These are phyloP conservation scores for Trichoderma oligosporum DNA, from an alignment of 2,329 filamentous ascomycete species.

Conservation along the genomic window DNA sequence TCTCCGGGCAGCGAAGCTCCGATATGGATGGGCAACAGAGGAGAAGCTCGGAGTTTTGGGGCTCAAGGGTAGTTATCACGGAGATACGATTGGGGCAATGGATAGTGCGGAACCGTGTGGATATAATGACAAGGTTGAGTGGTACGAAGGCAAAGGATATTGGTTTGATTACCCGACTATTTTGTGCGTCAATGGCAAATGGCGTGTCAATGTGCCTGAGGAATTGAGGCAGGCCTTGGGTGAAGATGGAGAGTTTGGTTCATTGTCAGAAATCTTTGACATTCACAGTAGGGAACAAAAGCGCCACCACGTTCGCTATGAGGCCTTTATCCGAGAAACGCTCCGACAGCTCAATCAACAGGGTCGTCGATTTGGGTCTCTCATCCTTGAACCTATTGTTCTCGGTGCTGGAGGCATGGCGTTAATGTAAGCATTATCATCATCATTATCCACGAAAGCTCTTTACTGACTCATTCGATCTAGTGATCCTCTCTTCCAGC, in stretches of 20 bases:
- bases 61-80: constrained; percentile 77
- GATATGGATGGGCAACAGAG: constrained; percentile 62
- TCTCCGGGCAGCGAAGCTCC: constrained; percentile 61
- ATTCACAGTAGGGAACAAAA: constrained; percentile 45
- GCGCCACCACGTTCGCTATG: constrained; percentile 51
- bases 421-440: constrained; percentile 56
- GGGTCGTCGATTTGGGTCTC: constrained; percentile 67
- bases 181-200: constrained; percentile 61
- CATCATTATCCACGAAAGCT: neutral
- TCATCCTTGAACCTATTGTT: constrained; percentile 77
- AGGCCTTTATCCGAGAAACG: constrained; percentile 53
- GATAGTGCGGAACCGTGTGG: constrained; percentile 73
- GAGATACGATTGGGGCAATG: constrained; percentile 86
- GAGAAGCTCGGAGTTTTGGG: constrained; percentile 66
- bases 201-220: constrained; percentile 58
- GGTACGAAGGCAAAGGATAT: constrained; percentile 73
- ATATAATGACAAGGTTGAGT: constrained; percentile 80
- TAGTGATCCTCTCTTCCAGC: constrained; percentile 78
- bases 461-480: constrained; percentile 17
- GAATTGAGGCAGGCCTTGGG: constrained; percentile 47
- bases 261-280: constrained; percentile 58
- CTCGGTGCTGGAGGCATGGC: constrained; percentile 82
- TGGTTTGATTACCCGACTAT: constrained; percentile 80
- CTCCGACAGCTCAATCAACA: constrained; percentile 51
- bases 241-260: constrained; percentile 40